These are phyloP conservation scores for Podochytrium sp. DNA, from an alignment of 192 early-diverging fungal genomes.

Conservation along the genomic window DNA sequence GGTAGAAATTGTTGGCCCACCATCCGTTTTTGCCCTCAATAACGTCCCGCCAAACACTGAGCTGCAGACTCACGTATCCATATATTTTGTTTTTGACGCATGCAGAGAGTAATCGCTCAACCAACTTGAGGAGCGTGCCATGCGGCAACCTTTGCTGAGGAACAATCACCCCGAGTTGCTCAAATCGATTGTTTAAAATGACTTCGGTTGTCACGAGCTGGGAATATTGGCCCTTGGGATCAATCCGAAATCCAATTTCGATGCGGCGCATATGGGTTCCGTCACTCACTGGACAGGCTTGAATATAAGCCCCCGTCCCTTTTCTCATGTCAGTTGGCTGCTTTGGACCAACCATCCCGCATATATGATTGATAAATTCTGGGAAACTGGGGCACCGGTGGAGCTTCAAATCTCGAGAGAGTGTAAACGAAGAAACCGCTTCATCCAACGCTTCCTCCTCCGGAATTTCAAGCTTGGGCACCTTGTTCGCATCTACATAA, in stretches of 20 bases:
- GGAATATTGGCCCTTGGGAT: neutral
- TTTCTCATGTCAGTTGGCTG: neutral
- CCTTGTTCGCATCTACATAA: neutral
- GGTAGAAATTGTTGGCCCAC: constrained; percentile 35
- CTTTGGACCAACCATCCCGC: constrained; percentile 15
- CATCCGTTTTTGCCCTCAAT: constrained; percentile 11
- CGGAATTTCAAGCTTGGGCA: neutral
- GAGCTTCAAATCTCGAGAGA: neutral
- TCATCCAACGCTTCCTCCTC: constrained; percentile 11
- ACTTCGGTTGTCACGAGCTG: constrained; percentile 22
- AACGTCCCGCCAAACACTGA: constrained; percentile 22
- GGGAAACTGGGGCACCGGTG: constrained; percentile 2
- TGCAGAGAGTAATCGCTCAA: neutral
- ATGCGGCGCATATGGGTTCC: constrained; percentile 23
- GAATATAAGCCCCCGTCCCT: constrained; percentile 34
- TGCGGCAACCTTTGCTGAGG: constrained; percentile 20
- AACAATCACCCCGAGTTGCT: constrained; percentile 24
- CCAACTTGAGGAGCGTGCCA: neutral
- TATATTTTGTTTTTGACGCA: constrained; percentile 17
- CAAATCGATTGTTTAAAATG: constrained; percentile 8
- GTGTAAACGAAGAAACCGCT: neutral
- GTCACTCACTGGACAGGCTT: constrained; percentile 22
- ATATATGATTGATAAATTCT: constrained; percentile 8
- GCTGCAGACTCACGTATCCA: constrained; percentile 27
- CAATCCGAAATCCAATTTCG: constrained; percentile 30